Evolutionary conservation across 331 rosid species (phyloP), one percentile per base, ranked within the genome.

Genomic region (Stylosanthes scabra): DNA sequence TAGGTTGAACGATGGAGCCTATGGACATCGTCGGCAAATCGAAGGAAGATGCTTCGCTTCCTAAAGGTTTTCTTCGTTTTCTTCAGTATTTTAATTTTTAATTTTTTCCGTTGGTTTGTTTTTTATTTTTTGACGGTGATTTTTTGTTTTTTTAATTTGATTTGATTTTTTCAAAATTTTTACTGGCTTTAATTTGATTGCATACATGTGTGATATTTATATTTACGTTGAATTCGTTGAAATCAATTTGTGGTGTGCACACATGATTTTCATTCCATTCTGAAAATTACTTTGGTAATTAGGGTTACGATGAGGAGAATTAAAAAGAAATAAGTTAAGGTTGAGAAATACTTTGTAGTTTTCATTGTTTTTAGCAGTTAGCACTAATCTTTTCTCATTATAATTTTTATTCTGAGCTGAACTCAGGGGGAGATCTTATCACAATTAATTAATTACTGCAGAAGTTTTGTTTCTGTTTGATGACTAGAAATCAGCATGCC

Each of bases 1-100:
- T 69, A 83, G 93, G 83, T 77, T 39, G 54, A 64, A 74, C 25
- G 75, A 93, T 93, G 98, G 98, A 93, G 73, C 93, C 98, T 78
- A 91, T 93, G 97, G 98, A 93, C 57, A 93, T 93, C 88, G 84
- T 93, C 73, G 98, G 97, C 41, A 93, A 91, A 87, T 86, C 98
- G 6, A 93, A 93, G 83, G 97, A 93, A 80, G 98, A 93, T 72
- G 98, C 98, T 39, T 91, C 97, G 81, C 98, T 93, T 61, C 98
- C 98, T 0, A 93, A 93, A 86, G 98, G 98, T 93, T 2, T 79
- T 16, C 8, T 37, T 20, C 28, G 1, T 15, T 40, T 2, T 3
- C 59, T 51, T 44, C 28, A 44, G 5, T 31, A 14, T n/a, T 29
- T 13, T 50, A 27, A 12, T 45, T 47, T 4, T 44, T 41, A 11